Evolutionary conservation across 2,329 filamentous ascomycete genomes (phyloP), one percentile per base, ranked within the genome.

Genomic region (Cordyceps farinosa): DNA sequence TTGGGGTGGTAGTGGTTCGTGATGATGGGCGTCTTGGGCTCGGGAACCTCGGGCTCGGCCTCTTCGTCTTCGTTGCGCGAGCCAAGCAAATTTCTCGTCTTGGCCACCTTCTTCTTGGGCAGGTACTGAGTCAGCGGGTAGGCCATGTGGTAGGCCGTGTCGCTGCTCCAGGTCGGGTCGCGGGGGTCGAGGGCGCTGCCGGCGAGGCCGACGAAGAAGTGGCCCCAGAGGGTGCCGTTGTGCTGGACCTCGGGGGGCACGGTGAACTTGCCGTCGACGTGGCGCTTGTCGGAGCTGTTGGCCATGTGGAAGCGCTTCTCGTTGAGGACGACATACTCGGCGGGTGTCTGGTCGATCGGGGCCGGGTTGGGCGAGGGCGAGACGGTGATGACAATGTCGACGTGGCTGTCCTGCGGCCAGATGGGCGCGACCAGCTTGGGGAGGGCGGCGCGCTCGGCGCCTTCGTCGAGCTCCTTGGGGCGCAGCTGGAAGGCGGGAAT

Each of bases 1-100:
- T 99, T 99, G 7, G 95, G 90, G 76, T 99, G 95, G 74, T 97
- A 99, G 79, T 93, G 96, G 61, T 88, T 96, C 52, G 85, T 87
- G 66, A 96, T 86, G 60, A 88, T 80, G n/a, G 91, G 88, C 1
- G 88, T 87, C 5, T 82, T 77, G 62, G 83, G 79, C 66, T 84
- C 81, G 22, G 79, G 78, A 34, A 76, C 76, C n/a, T 81, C 80
- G n/a, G 82, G 79, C 22, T 81, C 80, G 22, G 82, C 79, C 47
- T 82, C 80, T 7, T 82, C 80, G 15, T 78, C 76, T 1, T 72
- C 73, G 3, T 66, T 56, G 30, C 71, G 71, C 5, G 73, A 82
- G 27, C 85, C 84, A n/a, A 99, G 81, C 62, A 99, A 81, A 71
- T 94, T 98, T 71, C 93, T 88, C 29, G 90, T 91, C 84, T 97